Conservation (phyloP, 2,329 filamentous ascomycete genomes). For the Gnomoniopsis sp. region DNA sequence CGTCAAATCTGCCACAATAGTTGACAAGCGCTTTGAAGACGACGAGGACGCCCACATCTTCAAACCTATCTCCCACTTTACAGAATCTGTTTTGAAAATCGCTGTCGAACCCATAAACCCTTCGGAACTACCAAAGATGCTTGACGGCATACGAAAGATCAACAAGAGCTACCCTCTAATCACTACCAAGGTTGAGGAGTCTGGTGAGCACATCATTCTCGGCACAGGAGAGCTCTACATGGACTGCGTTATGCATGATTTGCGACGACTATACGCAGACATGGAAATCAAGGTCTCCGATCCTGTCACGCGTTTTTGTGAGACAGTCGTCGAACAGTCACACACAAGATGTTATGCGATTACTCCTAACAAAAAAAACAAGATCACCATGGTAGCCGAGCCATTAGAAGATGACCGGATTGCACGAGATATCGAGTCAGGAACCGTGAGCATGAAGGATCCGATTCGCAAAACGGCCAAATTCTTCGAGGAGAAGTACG, state of each 20-base stretch:
- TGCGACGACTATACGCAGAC: slow-evolving; percentile 89
- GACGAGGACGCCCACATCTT: slow-evolving; percentile 96
- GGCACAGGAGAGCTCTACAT: slow-evolving; percentile 99
- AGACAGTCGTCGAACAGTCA: slow-evolving; percentile 95
- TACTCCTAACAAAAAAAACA: slow-evolving; percentile 99
- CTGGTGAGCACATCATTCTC: slow-evolving; percentile 90
- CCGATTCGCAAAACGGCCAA: slow-evolving; percentile 90
- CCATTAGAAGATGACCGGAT: slow-evolving; percentile 86
- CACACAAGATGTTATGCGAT: slow-evolving; percentile 97
- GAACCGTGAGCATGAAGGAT: slow-evolving; percentile 86
- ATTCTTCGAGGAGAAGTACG: slow-evolving; percentile 96
- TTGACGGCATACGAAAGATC: slow-evolving; percentile 92
- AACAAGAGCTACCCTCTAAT: slow-evolving; percentile 98
- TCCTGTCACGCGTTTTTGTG: slow-evolving; percentile 94
- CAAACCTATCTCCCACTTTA: slow-evolving; percentile 88
- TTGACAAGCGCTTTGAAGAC: slow-evolving; percentile 75
- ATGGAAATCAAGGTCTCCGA: slow-evolving; percentile 99
- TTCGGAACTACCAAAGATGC: slow-evolving; percentile 96
- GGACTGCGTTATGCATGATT: slow-evolving; percentile 96
- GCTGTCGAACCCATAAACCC: slow-evolving; percentile 98
- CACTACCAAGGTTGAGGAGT: slow-evolving; percentile 96
- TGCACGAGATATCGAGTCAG: slow-evolving; percentile 88
- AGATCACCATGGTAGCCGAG: slow-evolving; percentile 97
- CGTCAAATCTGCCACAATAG: slow-evolving; percentile 91
- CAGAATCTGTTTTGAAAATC: slow-evolving; percentile 95